These are phyloP conservation scores for Microstegium vimineum DNA, from an alignment of 176 grass and related monocot genomes.

Conservation along the genomic window DNA sequence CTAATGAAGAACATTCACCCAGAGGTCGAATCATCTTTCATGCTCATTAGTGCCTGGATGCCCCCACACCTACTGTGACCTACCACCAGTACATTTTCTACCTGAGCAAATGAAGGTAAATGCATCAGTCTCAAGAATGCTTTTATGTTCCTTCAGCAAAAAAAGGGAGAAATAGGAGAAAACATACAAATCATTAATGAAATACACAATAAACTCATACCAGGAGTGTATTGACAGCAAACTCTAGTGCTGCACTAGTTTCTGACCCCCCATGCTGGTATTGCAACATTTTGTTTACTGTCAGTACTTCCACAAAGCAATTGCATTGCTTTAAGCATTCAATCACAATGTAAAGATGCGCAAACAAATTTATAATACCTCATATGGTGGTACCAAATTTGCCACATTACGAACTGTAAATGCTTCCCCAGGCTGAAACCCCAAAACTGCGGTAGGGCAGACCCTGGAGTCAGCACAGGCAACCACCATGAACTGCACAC, in stretches of 20 bases:
- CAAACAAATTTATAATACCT: constrained; percentile 46
- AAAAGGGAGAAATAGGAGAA: neutral
- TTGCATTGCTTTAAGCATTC: neutral
- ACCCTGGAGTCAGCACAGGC: constrained; percentile 96
- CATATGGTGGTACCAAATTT: constrained; percentile 85
- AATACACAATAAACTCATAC: constrained; percentile 28
- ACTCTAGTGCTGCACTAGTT: constrained; percentile 91
- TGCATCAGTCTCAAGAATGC: neutral
- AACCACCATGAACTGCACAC: constrained; percentile 86
- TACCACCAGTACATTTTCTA: constrained; percentile 74
- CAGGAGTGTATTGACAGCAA: constrained; percentile 66
- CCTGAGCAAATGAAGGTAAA: constrained; percentile 45
- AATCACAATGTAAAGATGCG: neutral
- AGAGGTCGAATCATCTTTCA: constrained; percentile 56
- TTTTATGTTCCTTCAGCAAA: neutral
- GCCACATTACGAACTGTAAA: constrained; percentile 90
- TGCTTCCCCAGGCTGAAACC: constrained; percentile 89
- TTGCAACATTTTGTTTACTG: neutral
- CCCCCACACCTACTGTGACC: constrained; percentile 94
- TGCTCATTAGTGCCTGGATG: constrained; percentile 87
- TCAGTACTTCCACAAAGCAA: constrained; percentile 27
- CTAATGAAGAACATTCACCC: constrained; percentile 43
- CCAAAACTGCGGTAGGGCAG: constrained; percentile 75
- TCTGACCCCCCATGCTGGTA: constrained; percentile 77
- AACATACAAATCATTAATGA: neutral